Percentiles rank a stretch among this genome's conserved stretches.
Conservation (phyloP, 768 basidiomycete species). For the Rhodotorula sphaerocarpa region DNA sequence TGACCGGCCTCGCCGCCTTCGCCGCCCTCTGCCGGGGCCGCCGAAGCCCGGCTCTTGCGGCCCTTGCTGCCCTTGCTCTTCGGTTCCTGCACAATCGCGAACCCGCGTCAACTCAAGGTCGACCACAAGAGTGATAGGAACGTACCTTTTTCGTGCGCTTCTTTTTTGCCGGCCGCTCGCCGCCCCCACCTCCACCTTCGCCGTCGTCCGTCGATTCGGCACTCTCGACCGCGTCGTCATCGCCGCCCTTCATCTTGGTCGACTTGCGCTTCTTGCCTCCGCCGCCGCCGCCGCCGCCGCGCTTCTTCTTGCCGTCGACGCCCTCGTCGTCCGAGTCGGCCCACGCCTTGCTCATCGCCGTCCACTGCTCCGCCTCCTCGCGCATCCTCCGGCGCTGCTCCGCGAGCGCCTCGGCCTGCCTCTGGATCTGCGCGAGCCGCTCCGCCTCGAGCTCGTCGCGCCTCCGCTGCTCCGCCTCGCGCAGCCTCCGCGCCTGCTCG, state of each 20-base stretch:
- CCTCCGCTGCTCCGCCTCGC: conserved; percentile 69
- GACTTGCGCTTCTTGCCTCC: conserved; percentile 30
- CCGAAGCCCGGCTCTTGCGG: conserved; percentile 51
- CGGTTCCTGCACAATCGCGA: too few relatives aligned
- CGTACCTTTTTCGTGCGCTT: conserved; percentile 9
- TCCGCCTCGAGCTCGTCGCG: conserved; percentile 54
- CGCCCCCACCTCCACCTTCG: conserved; percentile 46
- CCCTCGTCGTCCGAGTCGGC: conserved; percentile 74
- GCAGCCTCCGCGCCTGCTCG: conserved; percentile 63
- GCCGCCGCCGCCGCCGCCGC: conserved; percentile 24
- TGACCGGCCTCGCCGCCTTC: conserved; percentile 1
- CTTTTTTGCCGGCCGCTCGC: conserved; percentile 39
- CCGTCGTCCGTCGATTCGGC: conserved; percentile 22
- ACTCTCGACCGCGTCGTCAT: conserved; percentile 20
- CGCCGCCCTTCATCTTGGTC: conserved; percentile 43
- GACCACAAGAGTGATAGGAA: too few relatives aligned
- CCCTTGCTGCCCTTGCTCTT: conserved; percentile 4
- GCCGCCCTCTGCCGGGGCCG: conserved; percentile 40
- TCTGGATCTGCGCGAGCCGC: conserved; percentile 57
- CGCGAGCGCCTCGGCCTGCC: conserved; percentile 67
- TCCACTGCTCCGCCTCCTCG: conserved; percentile 74
- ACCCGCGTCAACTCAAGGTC: neutral
- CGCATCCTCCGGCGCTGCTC: conserved; percentile 66
- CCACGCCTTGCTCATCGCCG: conserved; percentile 56
- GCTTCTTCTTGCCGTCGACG: conserved; percentile 48